phyloP scores from a whole-genome alignment of 2,329 filamentous ascomycete genomes.

The Exophiala spinifera region DNA sequence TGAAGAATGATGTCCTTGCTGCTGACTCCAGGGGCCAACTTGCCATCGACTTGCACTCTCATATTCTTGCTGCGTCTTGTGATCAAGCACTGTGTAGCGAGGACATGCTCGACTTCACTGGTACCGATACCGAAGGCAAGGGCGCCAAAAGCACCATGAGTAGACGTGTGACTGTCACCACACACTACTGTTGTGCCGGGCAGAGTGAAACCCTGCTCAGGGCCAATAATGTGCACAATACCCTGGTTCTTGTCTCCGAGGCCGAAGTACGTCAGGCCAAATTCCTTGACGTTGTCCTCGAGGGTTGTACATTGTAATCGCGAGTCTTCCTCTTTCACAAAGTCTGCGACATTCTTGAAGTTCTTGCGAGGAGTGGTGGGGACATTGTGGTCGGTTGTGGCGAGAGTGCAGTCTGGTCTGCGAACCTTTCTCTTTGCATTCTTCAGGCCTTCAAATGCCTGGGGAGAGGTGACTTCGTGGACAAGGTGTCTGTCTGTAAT shows the following conservation, averaged over 20 bases:
- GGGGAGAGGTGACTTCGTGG: constrained; percentile 98
- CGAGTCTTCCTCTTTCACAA: constrained; percentile 93
- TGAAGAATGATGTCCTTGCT: constrained; percentile 95
- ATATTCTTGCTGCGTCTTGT: constrained; percentile 98
- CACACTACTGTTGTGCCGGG: constrained; percentile 96
- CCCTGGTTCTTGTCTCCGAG: constrained; percentile 94
- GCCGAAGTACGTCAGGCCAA: constrained; percentile 95
- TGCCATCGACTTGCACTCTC: constrained; percentile 91
- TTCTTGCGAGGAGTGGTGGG: constrained; percentile 86
- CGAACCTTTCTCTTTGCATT: constrained; percentile 85
- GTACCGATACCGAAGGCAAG: constrained; percentile 97
- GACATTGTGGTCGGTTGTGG: constrained; percentile 97
- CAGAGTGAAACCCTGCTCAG: constrained; percentile 97
- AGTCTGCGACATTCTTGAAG: constrained; percentile 89
- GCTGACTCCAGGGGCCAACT: constrained; percentile 84
- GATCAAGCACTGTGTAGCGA: constrained; percentile 93
- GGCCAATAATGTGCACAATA: constrained; percentile 97
- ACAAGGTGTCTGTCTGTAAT: constrained; percentile 82
- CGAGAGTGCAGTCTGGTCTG: constrained; percentile 92
- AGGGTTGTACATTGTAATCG: constrained; percentile 91
- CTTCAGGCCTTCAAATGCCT: constrained; percentile 94
- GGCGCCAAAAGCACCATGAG: constrained; percentile 92
- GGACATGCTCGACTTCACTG: constrained; percentile 95
- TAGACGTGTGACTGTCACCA: constrained; percentile 96
- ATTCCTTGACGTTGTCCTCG: constrained; percentile 95